These are phyloP conservation scores for Priceomyces haplophilus DNA, from an alignment of 805 yeast genomes.

Conservation along the genomic window DNA sequence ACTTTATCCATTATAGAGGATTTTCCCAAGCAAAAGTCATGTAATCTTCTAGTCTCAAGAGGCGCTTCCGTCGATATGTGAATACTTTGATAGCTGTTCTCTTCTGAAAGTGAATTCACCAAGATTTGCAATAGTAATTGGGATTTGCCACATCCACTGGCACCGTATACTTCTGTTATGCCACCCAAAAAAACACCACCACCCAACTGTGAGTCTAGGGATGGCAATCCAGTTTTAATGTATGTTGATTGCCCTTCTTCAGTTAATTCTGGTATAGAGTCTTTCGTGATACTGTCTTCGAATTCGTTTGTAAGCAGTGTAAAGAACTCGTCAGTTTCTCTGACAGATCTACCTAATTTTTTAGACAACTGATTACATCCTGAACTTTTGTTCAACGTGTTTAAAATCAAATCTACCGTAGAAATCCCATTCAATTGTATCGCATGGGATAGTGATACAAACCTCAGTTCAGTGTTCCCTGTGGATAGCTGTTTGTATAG, in stretches of 20 bases:
- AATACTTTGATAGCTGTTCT: conserved; percentile 29
- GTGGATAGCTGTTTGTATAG: conserved; percentile 20
- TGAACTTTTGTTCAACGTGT: conserved; percentile 9
- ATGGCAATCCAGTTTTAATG: conserved; percentile 23
- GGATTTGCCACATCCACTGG: conserved; percentile 83
- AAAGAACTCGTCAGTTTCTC: conserved; percentile 24
- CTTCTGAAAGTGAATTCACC: conserved; percentile 46
- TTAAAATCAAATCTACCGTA: conserved; percentile 22
- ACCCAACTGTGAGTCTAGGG: conserved; percentile 24
- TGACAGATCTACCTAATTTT: conserved; percentile 22
- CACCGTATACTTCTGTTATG: conserved; percentile 75
- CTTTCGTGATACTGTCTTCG: neutral
- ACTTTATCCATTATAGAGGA: conserved; percentile 33
- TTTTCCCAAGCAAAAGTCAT: conserved; percentile 15
- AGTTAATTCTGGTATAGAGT: neutral
- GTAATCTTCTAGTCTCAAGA: conserved; percentile 61
- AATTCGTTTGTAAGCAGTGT: conserved; percentile 9
- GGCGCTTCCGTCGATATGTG: conserved; percentile 77
- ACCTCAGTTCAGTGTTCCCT: conserved; percentile 9
- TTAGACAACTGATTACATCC: conserved; percentile 17
- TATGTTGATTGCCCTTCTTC: neutral
- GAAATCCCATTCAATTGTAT: conserved; percentile 24
- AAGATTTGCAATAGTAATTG: conserved; percentile 70
- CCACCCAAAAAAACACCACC: conserved; percentile 33
- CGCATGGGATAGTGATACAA: conserved; percentile 13